phyloP scores from a whole-genome alignment of 306 rosid species.

The Glycine tomentella region DNA sequence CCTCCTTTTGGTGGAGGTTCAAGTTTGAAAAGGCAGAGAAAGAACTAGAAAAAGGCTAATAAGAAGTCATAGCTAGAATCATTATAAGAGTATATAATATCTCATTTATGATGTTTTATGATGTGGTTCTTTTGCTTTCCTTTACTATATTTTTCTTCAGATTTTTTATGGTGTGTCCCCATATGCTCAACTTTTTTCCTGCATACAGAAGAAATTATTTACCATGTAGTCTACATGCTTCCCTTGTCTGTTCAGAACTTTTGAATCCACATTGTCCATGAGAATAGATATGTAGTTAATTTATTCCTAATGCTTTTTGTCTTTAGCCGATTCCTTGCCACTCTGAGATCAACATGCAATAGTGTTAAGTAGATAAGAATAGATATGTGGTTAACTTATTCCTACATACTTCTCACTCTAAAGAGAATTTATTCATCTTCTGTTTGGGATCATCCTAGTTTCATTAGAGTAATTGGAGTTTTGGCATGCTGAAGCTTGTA shows the following conservation, averaged over 20 bases:
- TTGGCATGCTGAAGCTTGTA: neutral
- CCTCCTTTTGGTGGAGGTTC: constrained; percentile 20
- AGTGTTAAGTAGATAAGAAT: too few relatives aligned
- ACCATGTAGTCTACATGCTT: too few relatives aligned
- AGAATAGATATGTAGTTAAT: too few relatives aligned
- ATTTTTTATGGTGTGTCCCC: neutral
- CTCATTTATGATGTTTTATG: neutral
- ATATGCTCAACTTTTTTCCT: neutral
- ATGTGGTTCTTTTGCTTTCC: neutral
- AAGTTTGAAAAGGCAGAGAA: constrained; percentile 56
- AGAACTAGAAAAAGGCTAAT: constrained; percentile 49
- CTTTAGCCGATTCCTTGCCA: too few relatives aligned
- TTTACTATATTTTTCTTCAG: neutral
- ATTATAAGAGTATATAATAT: constrained; percentile 49
- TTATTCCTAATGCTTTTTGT: too few relatives aligned
- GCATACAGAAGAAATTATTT: too few relatives aligned
- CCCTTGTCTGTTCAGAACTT: too few relatives aligned
- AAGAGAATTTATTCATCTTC: neutral
- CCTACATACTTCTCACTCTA: neutral
- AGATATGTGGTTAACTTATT: too few relatives aligned
- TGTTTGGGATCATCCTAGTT: constrained; percentile 12
- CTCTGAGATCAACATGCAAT: too few relatives aligned
- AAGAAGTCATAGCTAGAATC: constrained; percentile 43
- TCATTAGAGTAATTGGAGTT: neutral
- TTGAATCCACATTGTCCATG: too few relatives aligned